These are phyloP conservation scores for Phaseolus lunatus DNA, from an alignment of 306 rosid species.

Conservation along the genomic window DNA sequence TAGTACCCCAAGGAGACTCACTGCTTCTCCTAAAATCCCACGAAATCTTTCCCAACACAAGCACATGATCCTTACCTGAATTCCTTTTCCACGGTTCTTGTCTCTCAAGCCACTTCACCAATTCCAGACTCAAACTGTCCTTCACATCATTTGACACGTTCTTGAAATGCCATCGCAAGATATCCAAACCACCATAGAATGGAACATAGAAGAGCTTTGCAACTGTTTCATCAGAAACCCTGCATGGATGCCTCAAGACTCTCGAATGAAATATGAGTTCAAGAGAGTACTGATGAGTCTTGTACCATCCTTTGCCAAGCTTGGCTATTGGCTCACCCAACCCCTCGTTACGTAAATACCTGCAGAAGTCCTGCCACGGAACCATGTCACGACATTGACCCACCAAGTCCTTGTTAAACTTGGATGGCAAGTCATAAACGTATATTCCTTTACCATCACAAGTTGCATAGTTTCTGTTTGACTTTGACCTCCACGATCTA, in stretches of 20 bases:
- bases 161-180: constrained; percentile 78
- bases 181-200: constrained; percentile 75
- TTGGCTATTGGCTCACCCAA: constrained; percentile 62
- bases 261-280: constrained; percentile 77
- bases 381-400: constrained; percentile 71
- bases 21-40: constrained; percentile 77
- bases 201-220: constrained; percentile 80
- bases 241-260: constrained; percentile 70
- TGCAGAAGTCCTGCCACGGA: constrained; percentile 71
- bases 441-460: constrained; percentile 67
- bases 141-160: constrained; percentile 73
- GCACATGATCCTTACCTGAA: constrained; percentile 72
- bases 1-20: constrained; percentile 67
- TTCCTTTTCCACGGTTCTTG: constrained; percentile 59
- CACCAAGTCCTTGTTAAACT: constrained; percentile 74
- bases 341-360: constrained; percentile 62
- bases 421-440: constrained; percentile 78
- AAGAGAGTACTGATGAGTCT: constrained; percentile 75
- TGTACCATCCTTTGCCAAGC: constrained; percentile 72
- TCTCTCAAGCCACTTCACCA: constrained; percentile 66
- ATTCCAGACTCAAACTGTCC: constrained; percentile 62
- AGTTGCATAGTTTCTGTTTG: constrained; percentile 43
- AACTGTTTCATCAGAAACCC: constrained; percentile 56
- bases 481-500: constrained; percentile 66
- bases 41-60: constrained; percentile 82